Percentiles rank a stretch among this genome's conserved stretches.
phyloP scores from a whole-genome alignment of 23 red algal genomes.

The Agarophyton chilense region DNA sequence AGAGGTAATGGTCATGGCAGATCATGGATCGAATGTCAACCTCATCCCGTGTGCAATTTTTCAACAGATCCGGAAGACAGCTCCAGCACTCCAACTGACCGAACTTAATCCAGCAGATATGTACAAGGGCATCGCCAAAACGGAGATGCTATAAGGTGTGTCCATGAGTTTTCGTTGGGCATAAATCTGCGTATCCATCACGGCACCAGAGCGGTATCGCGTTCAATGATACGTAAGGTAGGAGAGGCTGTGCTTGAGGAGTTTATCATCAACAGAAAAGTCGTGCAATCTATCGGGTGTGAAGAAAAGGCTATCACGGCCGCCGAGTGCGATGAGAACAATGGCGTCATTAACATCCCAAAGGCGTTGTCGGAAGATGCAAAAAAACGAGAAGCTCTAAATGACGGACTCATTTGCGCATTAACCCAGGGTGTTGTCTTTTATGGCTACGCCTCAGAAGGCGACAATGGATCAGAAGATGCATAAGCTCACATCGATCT shows the following conservation, averaged over 20 bases:
- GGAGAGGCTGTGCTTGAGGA: not conserved
- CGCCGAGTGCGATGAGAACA: slow-evolving; percentile 35
- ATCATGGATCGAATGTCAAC: slow-evolving; percentile 29
- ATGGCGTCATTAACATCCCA: slow-evolving; percentile 27
- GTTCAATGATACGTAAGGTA: slow-evolving; percentile 25
- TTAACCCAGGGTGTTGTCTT: not conserved
- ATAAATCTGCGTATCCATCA: slow-evolving; percentile 37
- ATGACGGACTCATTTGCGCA: not conserved
- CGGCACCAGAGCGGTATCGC: not conserved
- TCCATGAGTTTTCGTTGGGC: not conserved
- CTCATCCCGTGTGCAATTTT: slow-evolving; percentile 12
- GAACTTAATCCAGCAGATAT: not conserved
- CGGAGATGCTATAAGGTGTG: not conserved
- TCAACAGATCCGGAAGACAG: not conserved
- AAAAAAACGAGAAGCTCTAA: not conserved
- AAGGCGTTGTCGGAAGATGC: not conserved
- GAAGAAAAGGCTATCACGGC: slow-evolving; percentile 17
- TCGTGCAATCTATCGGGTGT: slow-evolving; percentile 27
- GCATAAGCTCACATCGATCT: slow-evolving; percentile 37
- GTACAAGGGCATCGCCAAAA: not conserved
- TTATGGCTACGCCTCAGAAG: slow-evolving; percentile 6
- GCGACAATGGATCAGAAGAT: slow-evolving; percentile 14
- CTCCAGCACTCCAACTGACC: not conserved
- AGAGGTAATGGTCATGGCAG: slow-evolving; percentile 5
- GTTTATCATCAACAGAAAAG: not conserved